Evolutionary conservation across 148 eudicot genomes (phyloP).

Genomic region (Cornus florida): DNA sequence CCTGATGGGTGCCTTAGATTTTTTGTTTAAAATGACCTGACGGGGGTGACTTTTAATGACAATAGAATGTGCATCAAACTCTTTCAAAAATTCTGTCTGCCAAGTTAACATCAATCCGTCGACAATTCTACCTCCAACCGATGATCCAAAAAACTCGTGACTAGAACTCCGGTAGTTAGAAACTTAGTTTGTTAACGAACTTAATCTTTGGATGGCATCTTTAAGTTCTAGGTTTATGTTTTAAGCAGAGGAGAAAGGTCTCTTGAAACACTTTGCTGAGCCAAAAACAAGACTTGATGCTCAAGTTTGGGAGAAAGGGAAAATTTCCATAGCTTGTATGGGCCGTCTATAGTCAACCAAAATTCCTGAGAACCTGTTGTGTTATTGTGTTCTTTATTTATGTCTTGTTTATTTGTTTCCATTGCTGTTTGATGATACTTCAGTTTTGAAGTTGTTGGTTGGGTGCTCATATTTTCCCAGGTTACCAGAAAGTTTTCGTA

Average conservation of each 20-base stretch:
- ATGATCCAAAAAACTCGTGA: constrained; percentile 1
- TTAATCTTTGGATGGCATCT: not conserved
- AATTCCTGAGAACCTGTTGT: not conserved
- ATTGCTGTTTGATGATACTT: not conserved
- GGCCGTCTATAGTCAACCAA: not conserved
- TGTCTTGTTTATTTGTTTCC: not conserved
- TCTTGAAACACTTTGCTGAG: not conserved
- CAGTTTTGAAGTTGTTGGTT: not conserved
- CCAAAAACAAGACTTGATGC: not conserved
- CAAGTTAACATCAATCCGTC: not conserved
- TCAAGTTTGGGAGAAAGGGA: not conserved
- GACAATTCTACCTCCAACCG: not conserved
- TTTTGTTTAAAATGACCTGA: not conserved
- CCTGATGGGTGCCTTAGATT: not conserved
- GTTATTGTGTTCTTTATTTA: not conserved
- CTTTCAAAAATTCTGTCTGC: not conserved
- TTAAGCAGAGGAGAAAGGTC: not conserved
- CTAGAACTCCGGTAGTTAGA: not conserved
- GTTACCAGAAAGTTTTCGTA: constrained; percentile 69
- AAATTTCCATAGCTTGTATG: not conserved
- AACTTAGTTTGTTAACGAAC: not conserved
- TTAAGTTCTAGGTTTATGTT: not conserved
- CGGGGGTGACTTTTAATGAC: not conserved
- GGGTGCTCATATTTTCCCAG: constrained; percentile 28
- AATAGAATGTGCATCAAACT: not conserved